A percentile compares a stretch with the other conserved stretches of the same genome.
These are phyloP conservation scores for Penicillium sp. DNA, from an alignment of 2,329 filamentous ascomycete genomes.

Conservation along the genomic window DNA sequence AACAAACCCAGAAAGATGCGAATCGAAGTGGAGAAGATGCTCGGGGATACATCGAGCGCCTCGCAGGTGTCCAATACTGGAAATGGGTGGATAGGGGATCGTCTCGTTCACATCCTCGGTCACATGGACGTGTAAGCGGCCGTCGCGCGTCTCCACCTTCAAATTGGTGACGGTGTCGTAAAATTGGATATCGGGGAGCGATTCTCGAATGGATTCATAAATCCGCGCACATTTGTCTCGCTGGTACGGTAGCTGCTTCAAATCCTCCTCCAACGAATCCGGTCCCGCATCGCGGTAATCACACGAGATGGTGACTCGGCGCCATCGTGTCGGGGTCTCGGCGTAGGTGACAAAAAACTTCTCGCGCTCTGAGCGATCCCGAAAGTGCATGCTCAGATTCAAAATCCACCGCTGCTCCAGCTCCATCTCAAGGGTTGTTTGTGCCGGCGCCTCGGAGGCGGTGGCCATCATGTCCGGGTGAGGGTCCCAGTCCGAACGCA, in stretches of 20 bases:
- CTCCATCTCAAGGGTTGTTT: constrained; percentile 61
- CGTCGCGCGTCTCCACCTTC: constrained; percentile 82
- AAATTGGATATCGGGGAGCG: constrained; percentile 87
- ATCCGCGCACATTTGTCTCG: constrained; percentile 89
- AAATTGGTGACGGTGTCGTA: constrained; percentile 94
- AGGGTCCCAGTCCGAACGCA: constrained; percentile 26
- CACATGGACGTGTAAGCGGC: constrained; percentile 88
- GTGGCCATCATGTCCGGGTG: constrained; percentile 22
- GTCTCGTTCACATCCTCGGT: constrained; percentile 97
- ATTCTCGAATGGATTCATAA: constrained; percentile 90
- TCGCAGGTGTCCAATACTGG: constrained; percentile 65
- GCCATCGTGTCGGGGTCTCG: constrained; percentile 70
- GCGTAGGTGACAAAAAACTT: constrained; percentile 98
- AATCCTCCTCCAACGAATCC: constrained; percentile 78
- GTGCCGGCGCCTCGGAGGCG: constrained; percentile 15
- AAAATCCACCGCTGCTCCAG: constrained; percentile 88
- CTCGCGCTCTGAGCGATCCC: constrained; percentile 84
- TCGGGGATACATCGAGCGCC: constrained; percentile 55
- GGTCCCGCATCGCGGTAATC: constrained; percentile 79
- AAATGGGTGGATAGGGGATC: constrained; percentile 72
- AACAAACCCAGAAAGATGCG: constrained; percentile 93
- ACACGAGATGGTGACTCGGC: constrained; percentile 83
- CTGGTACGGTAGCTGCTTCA: constrained; percentile 72
- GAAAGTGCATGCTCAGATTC: constrained; percentile 97
- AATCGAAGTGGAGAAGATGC: constrained; percentile 72